A percentile compares a stretch with the other conserved stretches of the same genome.
Evolutionary conservation across 257 asterid genomes (phyloP).

Genomic region (Ocimum tenuiflorum): DNA sequence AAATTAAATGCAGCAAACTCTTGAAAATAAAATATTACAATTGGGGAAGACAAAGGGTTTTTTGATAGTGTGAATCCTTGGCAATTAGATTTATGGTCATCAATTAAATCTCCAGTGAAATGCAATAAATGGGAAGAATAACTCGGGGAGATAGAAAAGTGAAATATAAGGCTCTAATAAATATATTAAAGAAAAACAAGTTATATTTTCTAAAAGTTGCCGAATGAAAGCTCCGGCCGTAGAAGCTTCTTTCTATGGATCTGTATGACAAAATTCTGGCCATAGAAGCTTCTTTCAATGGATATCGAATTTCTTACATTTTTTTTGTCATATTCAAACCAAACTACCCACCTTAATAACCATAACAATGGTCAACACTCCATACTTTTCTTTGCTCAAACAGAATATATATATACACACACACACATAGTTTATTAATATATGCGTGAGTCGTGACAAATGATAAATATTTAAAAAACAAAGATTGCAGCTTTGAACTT

Average conservation of each 20-base stretch:
- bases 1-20: too few relatives aligned
- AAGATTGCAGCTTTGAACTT: not conserved
- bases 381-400: not conserved
- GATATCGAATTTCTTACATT: conserved; percentile 2
- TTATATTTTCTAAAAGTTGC: not conserved
- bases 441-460: too few relatives aligned
- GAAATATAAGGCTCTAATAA: not conserved
- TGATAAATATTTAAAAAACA: not conserved
- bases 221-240: not conserved
- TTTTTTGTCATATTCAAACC: conserved; percentile 21
- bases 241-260: conserved; percentile 20
- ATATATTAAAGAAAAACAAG: too few relatives aligned
- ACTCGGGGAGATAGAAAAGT: conserved; percentile 14
- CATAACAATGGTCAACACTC: conserved; percentile 22
- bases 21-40: too few relatives aligned
- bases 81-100: not conserved
- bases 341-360: conserved; percentile 11
- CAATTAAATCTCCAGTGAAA: not conserved
- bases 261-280: not conserved
- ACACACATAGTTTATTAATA: too few relatives aligned
- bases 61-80: not conserved
- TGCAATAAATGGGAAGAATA: not conserved
- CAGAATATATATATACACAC: not conserved
- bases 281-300: conserved; percentile 21
- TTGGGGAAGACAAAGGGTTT: too few relatives aligned